These are phyloP conservation scores for Fibroporia radiculosa DNA, from an alignment of 768 basidiomycete genomes.

Conservation along the genomic window DNA sequence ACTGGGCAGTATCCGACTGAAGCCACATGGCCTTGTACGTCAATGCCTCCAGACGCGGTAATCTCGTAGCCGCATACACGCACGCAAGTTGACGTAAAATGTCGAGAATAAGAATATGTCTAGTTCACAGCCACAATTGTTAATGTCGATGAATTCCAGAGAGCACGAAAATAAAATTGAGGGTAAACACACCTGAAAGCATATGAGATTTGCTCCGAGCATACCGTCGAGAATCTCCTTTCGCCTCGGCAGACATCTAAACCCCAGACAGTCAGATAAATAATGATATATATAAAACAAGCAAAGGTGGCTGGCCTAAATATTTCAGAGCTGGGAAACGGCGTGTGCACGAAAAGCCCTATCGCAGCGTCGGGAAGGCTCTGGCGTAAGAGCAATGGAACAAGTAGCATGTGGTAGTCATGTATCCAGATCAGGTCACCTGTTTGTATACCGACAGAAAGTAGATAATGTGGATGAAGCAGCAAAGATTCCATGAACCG, in stretches of 20 bases:
- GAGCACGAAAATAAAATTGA: no score
- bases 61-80: constrained; percentile 95
- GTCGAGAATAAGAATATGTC: constrained; percentile 91
- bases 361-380: constrained; percentile 61
- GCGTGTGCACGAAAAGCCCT: constrained; percentile 95
- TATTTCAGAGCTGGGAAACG: constrained; percentile 94
- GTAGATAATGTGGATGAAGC: neutral
- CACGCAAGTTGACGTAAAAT: constrained; percentile 91
- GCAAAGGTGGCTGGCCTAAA: no score
- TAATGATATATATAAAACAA: no score
- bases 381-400: constrained; percentile 78
- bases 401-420: constrained; percentile 93
- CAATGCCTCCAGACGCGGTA: constrained; percentile 52
- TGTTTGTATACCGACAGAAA: constrained; percentile 53
- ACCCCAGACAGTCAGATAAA: no score
- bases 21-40: constrained; percentile 80
- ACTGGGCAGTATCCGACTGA: constrained; percentile 89
- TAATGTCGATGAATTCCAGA: no score
- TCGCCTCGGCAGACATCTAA: constrained; percentile 45
- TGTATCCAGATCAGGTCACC: constrained; percentile 95
- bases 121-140: no score
- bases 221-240: constrained; percentile 96
- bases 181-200: constrained; percentile 56
- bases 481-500: no score
- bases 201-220: constrained; percentile 93